Evolutionary conservation across 1,139 yeast genomes (phyloP).

Genomic region (Wickerhamiella infanticola): DNA sequence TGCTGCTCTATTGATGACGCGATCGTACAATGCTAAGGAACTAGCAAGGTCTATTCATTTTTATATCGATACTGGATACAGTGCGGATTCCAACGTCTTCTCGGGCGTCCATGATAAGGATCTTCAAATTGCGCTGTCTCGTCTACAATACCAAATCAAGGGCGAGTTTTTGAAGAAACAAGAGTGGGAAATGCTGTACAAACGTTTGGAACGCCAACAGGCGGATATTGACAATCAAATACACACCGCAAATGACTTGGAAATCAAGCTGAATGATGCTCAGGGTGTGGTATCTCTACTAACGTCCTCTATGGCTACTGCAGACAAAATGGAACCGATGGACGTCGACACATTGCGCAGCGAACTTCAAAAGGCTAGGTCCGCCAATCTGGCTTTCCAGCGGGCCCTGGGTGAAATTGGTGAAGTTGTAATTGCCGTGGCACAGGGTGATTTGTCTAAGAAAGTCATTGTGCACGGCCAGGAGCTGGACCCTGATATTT

Average conservation of each 20-base stretch:
- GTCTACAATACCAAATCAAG: constrained; percentile 11
- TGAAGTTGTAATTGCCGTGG: constrained; percentile 67
- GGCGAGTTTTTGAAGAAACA: constrained; percentile 6
- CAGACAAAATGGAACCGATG: constrained; percentile 9
- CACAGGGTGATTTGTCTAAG: constrained; percentile 71
- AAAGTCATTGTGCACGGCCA: constrained; percentile 58
- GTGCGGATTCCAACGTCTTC: constrained; percentile 11
- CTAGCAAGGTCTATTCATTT: constrained; percentile 14
- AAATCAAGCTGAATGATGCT: constrained; percentile 24
- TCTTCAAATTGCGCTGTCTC: constrained; percentile 13
- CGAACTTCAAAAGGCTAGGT: constrained; percentile 37
- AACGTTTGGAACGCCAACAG: constrained; percentile 26
- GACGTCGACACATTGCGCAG: constrained; percentile 21
- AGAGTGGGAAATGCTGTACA: constrained; percentile 18
- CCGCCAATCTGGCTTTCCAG: constrained; percentile 62
- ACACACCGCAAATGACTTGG: constrained; percentile 25
- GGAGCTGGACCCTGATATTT: constrained; percentile 56
- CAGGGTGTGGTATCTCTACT: constrained; percentile 24
- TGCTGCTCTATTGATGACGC: no score
- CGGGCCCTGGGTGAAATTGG: constrained; percentile 67
- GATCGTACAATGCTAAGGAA: neutral
- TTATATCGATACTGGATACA: constrained; percentile 12
- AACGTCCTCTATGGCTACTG: constrained; percentile 21
- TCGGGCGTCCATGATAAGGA: constrained; percentile 9
- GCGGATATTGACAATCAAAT: constrained; percentile 25